Percentiles rank a stretch among this genome's conserved stretches.
Conservation (phyloP, 2,329 filamentous ascomycete genomes). For the Talaromyces sp. region DNA sequence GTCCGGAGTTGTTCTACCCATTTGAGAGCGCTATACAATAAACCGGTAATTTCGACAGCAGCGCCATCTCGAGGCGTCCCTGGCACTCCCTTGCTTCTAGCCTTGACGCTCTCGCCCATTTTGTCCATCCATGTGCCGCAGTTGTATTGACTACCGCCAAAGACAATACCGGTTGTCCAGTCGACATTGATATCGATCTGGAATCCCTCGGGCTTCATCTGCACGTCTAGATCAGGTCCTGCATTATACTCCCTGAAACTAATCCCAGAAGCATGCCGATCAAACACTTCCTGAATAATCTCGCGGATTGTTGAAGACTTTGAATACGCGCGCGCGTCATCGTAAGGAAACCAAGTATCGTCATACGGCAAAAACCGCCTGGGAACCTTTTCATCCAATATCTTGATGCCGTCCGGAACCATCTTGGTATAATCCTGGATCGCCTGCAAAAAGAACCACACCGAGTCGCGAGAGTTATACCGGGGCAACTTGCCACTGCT, state of each 20-base stretch:
- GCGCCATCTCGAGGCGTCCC: constrained; percentile 96
- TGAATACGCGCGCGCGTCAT: constrained; percentile 83
- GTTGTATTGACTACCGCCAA: constrained; percentile 89
- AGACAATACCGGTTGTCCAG: constrained; percentile 85
- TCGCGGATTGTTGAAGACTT: constrained; percentile 78
- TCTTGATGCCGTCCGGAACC: constrained; percentile 67
- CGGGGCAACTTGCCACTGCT: constrained; percentile 79
- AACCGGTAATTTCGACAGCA: constrained; percentile 88
- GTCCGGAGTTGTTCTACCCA: constrained; percentile 71
- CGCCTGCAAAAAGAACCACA: constrained; percentile 96
- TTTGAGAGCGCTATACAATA: constrained; percentile 80
- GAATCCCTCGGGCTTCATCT: constrained; percentile 92
- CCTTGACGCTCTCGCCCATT: constrained; percentile 96
- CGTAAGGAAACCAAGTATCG: constrained; percentile 83
- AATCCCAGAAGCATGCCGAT: constrained; percentile 85
- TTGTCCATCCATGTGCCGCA: constrained; percentile 99
- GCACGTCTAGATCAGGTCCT: constrained; percentile 77
- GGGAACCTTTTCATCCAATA: constrained; percentile 73
- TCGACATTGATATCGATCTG: constrained; percentile 87
- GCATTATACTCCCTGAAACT: constrained; percentile 94
- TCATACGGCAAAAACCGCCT: constrained; percentile 91
- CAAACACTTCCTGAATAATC: constrained; percentile 86
- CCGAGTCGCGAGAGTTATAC: constrained; percentile 93
- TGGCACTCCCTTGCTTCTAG: constrained; percentile 86
- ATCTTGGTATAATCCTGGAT: constrained; percentile 89